Conservation (phyloP, 2,329 filamentous ascomycete genomes). For the Seiridium unicorne region DNA sequence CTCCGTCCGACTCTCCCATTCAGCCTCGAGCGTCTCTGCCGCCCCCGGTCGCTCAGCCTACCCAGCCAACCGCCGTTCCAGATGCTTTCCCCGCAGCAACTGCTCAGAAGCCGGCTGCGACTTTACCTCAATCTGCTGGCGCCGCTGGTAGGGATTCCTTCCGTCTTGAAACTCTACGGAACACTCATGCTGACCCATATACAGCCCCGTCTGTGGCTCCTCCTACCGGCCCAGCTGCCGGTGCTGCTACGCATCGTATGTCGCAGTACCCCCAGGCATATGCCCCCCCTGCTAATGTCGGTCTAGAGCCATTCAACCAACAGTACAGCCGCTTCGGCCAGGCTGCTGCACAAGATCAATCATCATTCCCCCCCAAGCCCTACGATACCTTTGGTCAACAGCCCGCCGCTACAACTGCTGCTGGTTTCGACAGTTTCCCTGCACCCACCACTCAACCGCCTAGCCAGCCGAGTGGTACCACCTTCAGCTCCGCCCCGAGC, state of each 20-base stretch:
- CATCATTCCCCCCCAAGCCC: conserved; percentile 69
- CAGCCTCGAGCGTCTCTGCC: conserved; percentile 85
- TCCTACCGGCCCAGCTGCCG: conserved; percentile 23
- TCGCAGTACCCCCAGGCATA: conserved; percentile 28
- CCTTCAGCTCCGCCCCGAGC: conserved; percentile 70
- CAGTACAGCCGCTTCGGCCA: conserved; percentile 72
- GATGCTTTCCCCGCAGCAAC: conserved; percentile 46
- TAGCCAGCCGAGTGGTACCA: conserved; percentile 58
- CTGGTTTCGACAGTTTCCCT: conserved; percentile 57
- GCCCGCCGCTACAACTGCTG: conserved; percentile 41
- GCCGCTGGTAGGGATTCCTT: conserved; percentile 26
- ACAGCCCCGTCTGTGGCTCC: conserved; percentile 26
- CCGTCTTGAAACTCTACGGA: conserved; percentile 4
- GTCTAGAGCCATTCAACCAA: conserved; percentile 56
- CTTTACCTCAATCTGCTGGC: conserved; percentile 35
- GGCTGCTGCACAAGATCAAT: conserved; percentile 57
- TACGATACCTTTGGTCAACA: conserved; percentile 85
- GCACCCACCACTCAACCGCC: conserved; percentile 57
- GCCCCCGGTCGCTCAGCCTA: conserved; percentile 52
- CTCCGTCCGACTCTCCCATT: conserved; percentile 88
- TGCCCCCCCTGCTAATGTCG: conserved; percentile 24
- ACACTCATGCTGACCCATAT: conserved; percentile 16
- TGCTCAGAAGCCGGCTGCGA: conserved; percentile 52
- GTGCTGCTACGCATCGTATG: conserved; percentile 24
- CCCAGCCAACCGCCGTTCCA: conserved; percentile 50